phyloP scores from a whole-genome alignment of 2,329 filamentous ascomycete species.

The Dactylellina parvicollis region DNA sequence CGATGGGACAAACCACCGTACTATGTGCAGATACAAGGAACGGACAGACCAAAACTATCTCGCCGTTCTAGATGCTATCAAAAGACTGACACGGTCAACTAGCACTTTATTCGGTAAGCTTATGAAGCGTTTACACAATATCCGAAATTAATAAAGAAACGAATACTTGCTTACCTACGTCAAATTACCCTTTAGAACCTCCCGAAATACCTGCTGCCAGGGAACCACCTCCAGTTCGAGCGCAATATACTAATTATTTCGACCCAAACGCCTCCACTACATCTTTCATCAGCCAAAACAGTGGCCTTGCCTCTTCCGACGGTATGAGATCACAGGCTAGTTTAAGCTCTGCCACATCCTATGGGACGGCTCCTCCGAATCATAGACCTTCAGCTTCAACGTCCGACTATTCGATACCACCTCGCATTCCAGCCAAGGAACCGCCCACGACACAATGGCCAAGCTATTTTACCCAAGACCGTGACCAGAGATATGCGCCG shows the following conservation, averaged over 20 bases:
- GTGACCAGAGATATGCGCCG: slow-evolving; percentile 19
- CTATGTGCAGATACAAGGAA: slow-evolving; percentile 42
- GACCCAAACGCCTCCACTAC: slow-evolving; percentile 30
- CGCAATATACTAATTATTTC: not conserved
- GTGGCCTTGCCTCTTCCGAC: slow-evolving; percentile 13
- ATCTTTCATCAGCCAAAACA: slow-evolving; percentile 26
- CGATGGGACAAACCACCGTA: slow-evolving; percentile 42
- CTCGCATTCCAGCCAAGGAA: slow-evolving; percentile 34
- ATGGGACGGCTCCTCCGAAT: slow-evolving; percentile 8
- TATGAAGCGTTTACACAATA: not conserved
- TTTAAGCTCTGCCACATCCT: slow-evolving; percentile 17
- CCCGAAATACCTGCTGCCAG: slow-evolving; percentile 13
- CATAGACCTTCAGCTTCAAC: slow-evolving; percentile 7
- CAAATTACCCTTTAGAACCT: slow-evolving; percentile 15
- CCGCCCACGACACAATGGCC: slow-evolving; percentile 20
- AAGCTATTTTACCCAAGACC: slow-evolving; percentile 15
- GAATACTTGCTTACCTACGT: not conserved
- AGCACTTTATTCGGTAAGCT: slow-evolving; percentile 45
- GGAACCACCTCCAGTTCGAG: not conserved
- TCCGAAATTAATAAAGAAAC: not conserved
- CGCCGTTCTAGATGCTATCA: slow-evolving; percentile 40
- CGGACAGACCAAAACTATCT: slow-evolving; percentile 47
- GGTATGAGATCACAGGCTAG: slow-evolving; percentile 14
- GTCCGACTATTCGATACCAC: slow-evolving; percentile 10
- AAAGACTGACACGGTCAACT: slow-evolving; percentile 28